Base-by-base conservation (phyloP, 2,329 filamentous ascomycete genomes). In the Aureobasidium sp. region DNA sequence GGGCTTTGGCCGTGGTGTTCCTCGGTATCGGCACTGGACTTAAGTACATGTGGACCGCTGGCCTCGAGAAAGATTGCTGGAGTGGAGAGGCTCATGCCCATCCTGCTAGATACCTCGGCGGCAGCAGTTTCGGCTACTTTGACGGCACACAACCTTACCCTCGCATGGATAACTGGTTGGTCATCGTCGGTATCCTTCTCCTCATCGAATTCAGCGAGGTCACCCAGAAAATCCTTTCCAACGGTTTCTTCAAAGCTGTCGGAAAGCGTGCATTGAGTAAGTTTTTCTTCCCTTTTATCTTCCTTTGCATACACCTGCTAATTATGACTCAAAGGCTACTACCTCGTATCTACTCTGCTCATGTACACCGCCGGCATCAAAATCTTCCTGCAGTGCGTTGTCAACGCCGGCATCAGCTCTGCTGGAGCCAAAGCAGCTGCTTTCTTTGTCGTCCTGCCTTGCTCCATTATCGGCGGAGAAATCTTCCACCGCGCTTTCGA, bases 221-320 rank as follows among this genome's bases (percentile, higher is more conserved):
- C 15, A 62, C 76, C 29, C 75, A 76, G 61, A 69, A 60, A 15
- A 52, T 76, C 3, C 71, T 79, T 21, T 64, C 69, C 32, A 73
- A 70, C 61, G 67, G 63, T 11, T 48, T 73, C 3, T 68, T 79
- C 25, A 68, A 75, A 21, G 72, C 68, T 39, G 62, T 79, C 5
- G 77, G 77, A 15, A 72, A 67, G 57, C 68, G 77, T 55, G 77
- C 76, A 16, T 73, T 78, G 59, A 78, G 77, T 79, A 71, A 72
- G 76, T 70, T 63, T 10, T 37, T 37, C 34, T 9, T 37, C 30
- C 7, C n/a, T 6, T 4, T 32, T 4, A 1, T 45, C 30, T 21
- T 34, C 2, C 11, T 11, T 13, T 2, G 34, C 2, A 36, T 2
- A 36, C 34, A 36, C 3, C 34, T 3, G 11, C 34, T 37, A 37